Conservation (phyloP, 2,329 filamentous ascomycete genomes). For the Orbilia ellipsospora region DNA sequence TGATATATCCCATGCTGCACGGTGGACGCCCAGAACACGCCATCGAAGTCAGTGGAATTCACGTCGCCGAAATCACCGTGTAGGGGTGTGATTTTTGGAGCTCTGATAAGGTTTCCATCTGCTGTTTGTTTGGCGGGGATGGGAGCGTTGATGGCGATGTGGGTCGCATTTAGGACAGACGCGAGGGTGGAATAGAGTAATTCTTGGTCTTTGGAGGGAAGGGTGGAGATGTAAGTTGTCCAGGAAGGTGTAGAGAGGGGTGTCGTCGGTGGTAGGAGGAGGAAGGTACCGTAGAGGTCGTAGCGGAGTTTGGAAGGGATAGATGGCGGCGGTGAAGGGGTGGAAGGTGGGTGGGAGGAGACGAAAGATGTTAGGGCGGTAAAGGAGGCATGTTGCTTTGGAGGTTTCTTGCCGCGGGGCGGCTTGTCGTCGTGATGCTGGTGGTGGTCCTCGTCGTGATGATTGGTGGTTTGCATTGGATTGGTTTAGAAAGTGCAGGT, state of each 20-base stretch:
- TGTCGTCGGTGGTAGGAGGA: conserved; percentile 68
- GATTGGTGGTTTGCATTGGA: neutral
- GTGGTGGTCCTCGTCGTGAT: neutral
- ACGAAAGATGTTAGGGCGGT: conserved; percentile 22
- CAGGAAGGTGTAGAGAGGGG: conserved; percentile 63
- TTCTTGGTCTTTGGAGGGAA: conserved; percentile 59
- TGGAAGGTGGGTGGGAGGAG: conserved; percentile 19
- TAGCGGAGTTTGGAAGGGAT: conserved; percentile 62
- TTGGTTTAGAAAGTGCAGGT: neutral
- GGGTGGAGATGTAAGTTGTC: conserved; percentile 59
- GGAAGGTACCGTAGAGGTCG: conserved; percentile 69
- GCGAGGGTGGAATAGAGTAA: conserved; percentile 64
- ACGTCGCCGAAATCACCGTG: conserved; percentile 77
- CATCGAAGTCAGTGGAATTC: conserved; percentile 69
- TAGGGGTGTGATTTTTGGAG: conserved; percentile 77
- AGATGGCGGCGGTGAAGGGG: conserved; percentile 4
- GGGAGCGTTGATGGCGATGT: conserved; percentile 71
- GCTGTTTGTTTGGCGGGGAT: conserved; percentile 64
- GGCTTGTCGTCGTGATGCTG: neutral
- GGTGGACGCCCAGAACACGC: conserved; percentile 81
- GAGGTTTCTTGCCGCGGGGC: conserved; percentile 15
- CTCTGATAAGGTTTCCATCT: conserved; percentile 76
- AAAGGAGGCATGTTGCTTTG: conserved; percentile 33
- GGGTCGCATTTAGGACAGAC: conserved; percentile 65
- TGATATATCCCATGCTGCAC: conserved; percentile 83